Base-by-base conservation (phyloP, 345 rosid species). In the Ceriops tagal region DNA sequence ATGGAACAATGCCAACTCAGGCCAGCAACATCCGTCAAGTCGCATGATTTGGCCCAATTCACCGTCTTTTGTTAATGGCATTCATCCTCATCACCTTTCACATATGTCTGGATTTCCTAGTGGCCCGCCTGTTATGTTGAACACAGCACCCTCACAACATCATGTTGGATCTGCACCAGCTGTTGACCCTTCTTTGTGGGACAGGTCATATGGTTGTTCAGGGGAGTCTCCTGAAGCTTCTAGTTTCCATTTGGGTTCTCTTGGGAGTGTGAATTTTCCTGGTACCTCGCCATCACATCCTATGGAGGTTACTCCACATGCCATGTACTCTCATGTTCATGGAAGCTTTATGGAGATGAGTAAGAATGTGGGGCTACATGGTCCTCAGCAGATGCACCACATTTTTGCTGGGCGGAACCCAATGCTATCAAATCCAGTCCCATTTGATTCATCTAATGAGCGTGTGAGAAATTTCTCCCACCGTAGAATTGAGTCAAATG, bases 41-140 rank as follows among this genome's bases (percentile, higher is more conserved):
- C 83, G 72, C 70, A 75, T 88, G 86, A 82, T 84, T 64, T 96
- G 98, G 98, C 90, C 92, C 51, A 88, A 83, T 79, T 90, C 97
- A 2, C 89, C 90, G 53, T 88, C 96, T 21, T 87, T 85, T 77
- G 71, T 81, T 58, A 87, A 82, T 52, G 87, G 90, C 30, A 72
- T 85, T 75, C 66, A 58, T 75, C 78, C 85, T 70, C 89, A 83
- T 80, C 93, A 82, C 52, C 79, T 83, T 65, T 76, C 84, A 21
- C 91, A 85, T 65, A 72, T 87, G 79, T 79, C 88, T 65, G 92
- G 90, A 71, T 75, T 81, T 69, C 88, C 92, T 65, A 80, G 90
- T 76, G 86, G 84, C 53, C 87, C 91, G 53, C 71, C 96, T 52
- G 75, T 84, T 27, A 81, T 88, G 91, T 82, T 90, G 78, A 89